Evolutionary conservation across 352 stramenopile genomes (phyloP).

Genomic region (Pythium diclinum): DNA sequence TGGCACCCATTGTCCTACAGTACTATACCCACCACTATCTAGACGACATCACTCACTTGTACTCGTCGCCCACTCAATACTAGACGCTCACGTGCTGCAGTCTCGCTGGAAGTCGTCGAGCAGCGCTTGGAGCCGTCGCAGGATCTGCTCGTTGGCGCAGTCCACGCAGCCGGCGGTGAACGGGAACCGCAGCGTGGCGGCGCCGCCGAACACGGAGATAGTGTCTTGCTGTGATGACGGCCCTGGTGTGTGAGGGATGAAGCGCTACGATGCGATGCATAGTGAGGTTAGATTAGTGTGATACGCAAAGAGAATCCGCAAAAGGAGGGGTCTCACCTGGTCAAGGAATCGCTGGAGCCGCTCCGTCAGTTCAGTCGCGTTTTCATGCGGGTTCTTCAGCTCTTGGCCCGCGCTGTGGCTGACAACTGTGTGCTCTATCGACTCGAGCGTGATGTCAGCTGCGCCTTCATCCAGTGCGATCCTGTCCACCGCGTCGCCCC

Average conservation of each 20-base stretch:
- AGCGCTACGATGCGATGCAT: constrained; percentile 14
- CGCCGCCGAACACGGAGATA: constrained; percentile 43
- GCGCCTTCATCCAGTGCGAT: constrained; percentile 21
- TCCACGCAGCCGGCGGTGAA: constrained; percentile 27
- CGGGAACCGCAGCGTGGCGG: constrained; percentile 39
- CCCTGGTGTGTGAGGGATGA: constrained; percentile 13
- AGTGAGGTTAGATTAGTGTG: neutral
- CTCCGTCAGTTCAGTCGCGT: neutral
- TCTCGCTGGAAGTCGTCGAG: constrained; percentile 13
- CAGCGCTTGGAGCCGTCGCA: constrained; percentile 39
- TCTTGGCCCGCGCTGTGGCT: neutral
- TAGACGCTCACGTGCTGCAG: no score
- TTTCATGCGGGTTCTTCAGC: neutral
- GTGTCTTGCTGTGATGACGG: neutral
- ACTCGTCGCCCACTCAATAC: no score
- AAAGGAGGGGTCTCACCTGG: neutral
- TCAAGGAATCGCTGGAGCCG: neutral
- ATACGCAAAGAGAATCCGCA: no score
- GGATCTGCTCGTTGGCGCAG: constrained; percentile 53
- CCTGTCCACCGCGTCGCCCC: constrained; percentile 29
- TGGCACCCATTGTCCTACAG: constrained; percentile 17
- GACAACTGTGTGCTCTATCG: neutral
- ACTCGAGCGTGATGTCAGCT: constrained; percentile 11
- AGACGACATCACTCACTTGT: no score
- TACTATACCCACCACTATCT: no score